Evolutionary conservation across 2,329 filamentous ascomycete species (phyloP).

Genomic region (Tolypocladium nubicola): DNA sequence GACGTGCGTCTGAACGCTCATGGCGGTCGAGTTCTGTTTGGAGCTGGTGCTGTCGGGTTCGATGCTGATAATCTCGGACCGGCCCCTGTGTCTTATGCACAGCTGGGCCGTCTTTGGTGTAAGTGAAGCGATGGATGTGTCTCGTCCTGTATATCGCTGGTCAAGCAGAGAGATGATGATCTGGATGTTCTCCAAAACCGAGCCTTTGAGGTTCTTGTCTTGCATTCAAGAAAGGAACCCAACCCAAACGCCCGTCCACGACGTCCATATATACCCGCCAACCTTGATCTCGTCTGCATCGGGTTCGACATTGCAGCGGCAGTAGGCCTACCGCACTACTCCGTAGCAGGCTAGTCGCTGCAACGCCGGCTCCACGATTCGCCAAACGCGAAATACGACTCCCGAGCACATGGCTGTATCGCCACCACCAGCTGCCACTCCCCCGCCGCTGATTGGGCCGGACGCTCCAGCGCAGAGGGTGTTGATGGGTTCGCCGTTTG

Average conservation of each 20-base stretch:
- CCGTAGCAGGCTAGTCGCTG: not conserved
- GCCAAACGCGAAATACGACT: not conserved
- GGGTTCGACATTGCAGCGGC: not conserved
- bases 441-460: not conserved
- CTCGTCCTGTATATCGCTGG: not conserved
- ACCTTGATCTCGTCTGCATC: not conserved
- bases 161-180: not conserved
- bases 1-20: conserved; percentile 7
- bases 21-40: conserved; percentile 3
- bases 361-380: not conserved
- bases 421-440: not conserved
- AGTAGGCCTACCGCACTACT: not conserved
- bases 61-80: not conserved
- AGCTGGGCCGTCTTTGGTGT: not conserved
- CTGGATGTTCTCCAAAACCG: too few species aligned
- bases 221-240: too few species aligned
- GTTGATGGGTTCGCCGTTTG: too few species aligned
- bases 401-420: not conserved
- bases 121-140: not conserved
- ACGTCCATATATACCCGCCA: not conserved
- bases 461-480: too few species aligned
- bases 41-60: not conserved
- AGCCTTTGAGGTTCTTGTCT: too few species aligned
- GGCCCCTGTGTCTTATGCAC: not conserved
- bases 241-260: not conserved